Base-by-base conservation (phyloP, 2,329 filamentous ascomycete genomes). In the Diaporthe humulicola region DNA sequence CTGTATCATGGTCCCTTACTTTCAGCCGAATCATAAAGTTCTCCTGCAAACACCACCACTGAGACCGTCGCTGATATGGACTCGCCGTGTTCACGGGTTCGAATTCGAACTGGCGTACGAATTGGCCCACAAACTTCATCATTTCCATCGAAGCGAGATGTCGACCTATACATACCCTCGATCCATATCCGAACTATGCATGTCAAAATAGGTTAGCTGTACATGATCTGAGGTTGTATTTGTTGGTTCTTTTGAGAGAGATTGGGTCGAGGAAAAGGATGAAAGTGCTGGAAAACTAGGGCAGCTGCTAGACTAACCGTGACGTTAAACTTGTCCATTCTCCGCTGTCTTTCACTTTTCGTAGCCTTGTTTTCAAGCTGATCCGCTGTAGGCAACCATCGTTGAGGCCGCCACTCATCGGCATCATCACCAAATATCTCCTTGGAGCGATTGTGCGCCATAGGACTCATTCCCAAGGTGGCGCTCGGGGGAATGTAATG, bases 1-100 rank as follows among this genome's bases (percentile, higher is more conserved):
- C 14, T 19, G 58, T 25, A 6, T 30, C 15, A 8, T 28, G 38
- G 4, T 45, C 12, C 15, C 58, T 30, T 1, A 14, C 19, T 25
- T 30, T 64, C 38, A 45, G 14, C 12, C 58, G 58, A 28, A 64
- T 4, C n/a, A 15, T 10, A 30, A 64, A 64, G 15, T 64, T 64
- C n/a, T 64, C 58, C 6, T 64, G 58, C 58, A 64, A 9, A 64
- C 58, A 64, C 38, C 38, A 64, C 58, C 58, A 64, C 25, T 64
- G 58, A 3, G 58, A 64, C 25, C 58, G 45, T 15, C 38, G 58
- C 8, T 64, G 58, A 45, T 45, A 64, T 3, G 58, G 58, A 7
- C 25, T 64, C 14, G n/a, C 40, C 38, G 45, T 64, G 25, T 64
- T 45, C 38, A 45, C 58, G 0, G 38, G n/a, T 7, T 64, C 58